These are phyloP conservation scores for Magnolia changhungtana DNA, from an alignment of 164 flowering plant genomes.

Conservation along the genomic window DNA sequence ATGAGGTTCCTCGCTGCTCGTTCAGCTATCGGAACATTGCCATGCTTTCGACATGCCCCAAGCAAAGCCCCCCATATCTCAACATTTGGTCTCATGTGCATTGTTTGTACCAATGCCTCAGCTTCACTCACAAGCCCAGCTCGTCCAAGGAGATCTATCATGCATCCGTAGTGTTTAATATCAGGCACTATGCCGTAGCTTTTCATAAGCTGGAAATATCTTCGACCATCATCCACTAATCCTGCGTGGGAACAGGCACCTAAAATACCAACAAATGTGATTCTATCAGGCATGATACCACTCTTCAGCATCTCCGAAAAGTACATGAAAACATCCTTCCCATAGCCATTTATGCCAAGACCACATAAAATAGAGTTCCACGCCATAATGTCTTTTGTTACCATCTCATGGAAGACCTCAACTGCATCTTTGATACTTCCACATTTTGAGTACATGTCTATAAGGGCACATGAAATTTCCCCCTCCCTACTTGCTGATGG, in stretches of 20 bases:
- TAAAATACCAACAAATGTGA: conserved; percentile 53
- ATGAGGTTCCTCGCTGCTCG: conserved; percentile 3
- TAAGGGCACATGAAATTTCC: conserved; percentile 29
- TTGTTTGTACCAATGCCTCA: conserved; percentile 30
- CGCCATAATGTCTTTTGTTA: conserved; percentile 47
- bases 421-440: conserved; percentile 59
- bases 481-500: conserved; percentile 38
- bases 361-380: conserved; percentile 74
- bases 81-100: conserved; percentile 28
- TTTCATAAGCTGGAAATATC: conserved; percentile 42
- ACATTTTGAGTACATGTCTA: conserved; percentile 63
- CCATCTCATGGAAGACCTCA: conserved; percentile 43
- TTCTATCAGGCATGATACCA: conserved; percentile 55
- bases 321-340: conserved; percentile 32
- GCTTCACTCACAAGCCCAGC: conserved; percentile 61
- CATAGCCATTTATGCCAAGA: conserved; percentile 40
- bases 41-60: conserved; percentile 11
- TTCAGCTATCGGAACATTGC: conserved; percentile 4
- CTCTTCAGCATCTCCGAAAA: conserved; percentile 49
- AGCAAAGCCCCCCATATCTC: conserved; percentile 12
- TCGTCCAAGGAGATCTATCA: conserved; percentile 68
- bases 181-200: conserved; percentile 48
- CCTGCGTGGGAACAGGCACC: conserved; percentile 72
- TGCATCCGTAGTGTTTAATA: conserved; percentile 62
- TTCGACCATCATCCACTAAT: conserved; percentile 43